These are phyloP conservation scores for Leccinum subgranulosum DNA, from an alignment of 768 basidiomycete genomes.

Conservation along the genomic window DNA sequence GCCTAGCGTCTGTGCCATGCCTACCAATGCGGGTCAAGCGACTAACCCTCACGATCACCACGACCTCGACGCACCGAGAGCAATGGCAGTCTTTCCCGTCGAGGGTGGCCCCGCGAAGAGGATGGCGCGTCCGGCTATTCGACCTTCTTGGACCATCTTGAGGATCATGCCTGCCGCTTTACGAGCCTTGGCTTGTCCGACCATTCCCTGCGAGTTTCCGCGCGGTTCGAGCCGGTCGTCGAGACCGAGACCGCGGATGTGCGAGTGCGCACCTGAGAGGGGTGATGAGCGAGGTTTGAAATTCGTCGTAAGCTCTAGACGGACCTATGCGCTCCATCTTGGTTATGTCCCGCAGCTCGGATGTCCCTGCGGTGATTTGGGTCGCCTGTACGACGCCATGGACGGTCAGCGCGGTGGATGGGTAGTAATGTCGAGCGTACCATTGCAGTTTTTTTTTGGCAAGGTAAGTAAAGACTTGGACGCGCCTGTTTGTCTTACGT, in stretches of 20 bases:
- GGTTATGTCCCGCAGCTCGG: slow-evolving; percentile 81
- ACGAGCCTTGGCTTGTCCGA: slow-evolving; percentile 93
- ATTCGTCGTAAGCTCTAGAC: neutral
- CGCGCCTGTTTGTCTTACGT: slow-evolving; percentile 33
- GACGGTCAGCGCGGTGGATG: slow-evolving; percentile 1
- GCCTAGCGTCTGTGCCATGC: slow-evolving; percentile 95
- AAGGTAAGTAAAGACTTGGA: slow-evolving; percentile 1
- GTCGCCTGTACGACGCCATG: slow-evolving; percentile 43
- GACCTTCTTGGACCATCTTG: slow-evolving; percentile 96
- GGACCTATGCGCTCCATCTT: slow-evolving; percentile 89
- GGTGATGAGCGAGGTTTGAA: neutral
- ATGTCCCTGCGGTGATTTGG: slow-evolving; percentile 73
- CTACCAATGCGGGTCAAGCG: slow-evolving; percentile 35
- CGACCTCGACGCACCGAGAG: slow-evolving; percentile 62
- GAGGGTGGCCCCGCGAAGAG: slow-evolving; percentile 97
- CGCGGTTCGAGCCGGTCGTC: slow-evolving; percentile 91
- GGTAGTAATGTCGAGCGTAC: slow-evolving; percentile 14
- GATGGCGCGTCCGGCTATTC: slow-evolving; percentile 94
- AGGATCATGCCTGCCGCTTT: slow-evolving; percentile 98
- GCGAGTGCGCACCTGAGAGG: slow-evolving; percentile 77
- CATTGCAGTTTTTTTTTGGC: slow-evolving; percentile 17
- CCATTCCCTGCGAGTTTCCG: slow-evolving; percentile 89
- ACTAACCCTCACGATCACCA: neutral
- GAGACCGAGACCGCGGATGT: slow-evolving; percentile 93
- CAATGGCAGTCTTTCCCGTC: slow-evolving; percentile 94